Evolutionary conservation across 2,329 filamentous ascomycete species (phyloP).

Genomic region (Amauroascus niger): DNA sequence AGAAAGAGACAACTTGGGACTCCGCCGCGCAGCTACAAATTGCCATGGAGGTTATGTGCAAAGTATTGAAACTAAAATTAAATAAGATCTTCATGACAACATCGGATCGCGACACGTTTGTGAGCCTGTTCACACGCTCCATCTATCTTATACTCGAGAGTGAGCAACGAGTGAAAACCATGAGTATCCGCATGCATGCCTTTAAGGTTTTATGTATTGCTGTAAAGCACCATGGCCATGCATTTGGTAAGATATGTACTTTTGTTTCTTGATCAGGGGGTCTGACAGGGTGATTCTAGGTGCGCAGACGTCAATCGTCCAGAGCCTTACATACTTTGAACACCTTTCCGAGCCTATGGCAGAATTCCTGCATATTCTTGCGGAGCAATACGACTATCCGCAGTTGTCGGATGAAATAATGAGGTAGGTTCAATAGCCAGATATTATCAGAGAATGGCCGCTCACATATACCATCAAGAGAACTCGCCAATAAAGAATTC

Average conservation of each 20-base stretch:
- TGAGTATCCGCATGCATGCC: slow-evolving; percentile 83
- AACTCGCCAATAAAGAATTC: slow-evolving; percentile 96
- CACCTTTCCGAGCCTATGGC: slow-evolving; percentile 99
- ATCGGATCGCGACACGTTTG: slow-evolving; percentile 89
- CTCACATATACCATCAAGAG: slow-evolving; percentile 39
- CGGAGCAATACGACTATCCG: slow-evolving; percentile 95
- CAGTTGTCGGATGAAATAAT: slow-evolving; percentile 90
- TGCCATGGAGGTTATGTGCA: slow-evolving; percentile 89
- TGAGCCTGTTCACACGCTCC: slow-evolving; percentile 80
- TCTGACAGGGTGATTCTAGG: slow-evolving; percentile 41
- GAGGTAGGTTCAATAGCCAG: slow-evolving; percentile 33
- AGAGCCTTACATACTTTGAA: slow-evolving; percentile 96
- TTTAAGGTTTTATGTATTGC: slow-evolving; percentile 96
- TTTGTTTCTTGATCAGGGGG: neutral
- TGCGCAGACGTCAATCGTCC: slow-evolving; percentile 94
- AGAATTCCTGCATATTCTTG: slow-evolving; percentile 89
- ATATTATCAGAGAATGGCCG: neutral
- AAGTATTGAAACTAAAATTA: slow-evolving; percentile 85
- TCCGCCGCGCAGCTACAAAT: slow-evolving; percentile 77
- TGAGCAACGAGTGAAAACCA: slow-evolving; percentile 83
- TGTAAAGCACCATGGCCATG: slow-evolving; percentile 94
- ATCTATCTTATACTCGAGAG: slow-evolving; percentile 92
- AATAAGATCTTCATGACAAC: slow-evolving; percentile 91
- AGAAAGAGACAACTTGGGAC: slow-evolving; percentile 76
- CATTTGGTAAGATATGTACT: slow-evolving; percentile 57